Evolutionary conservation across 1,284 basidiomycete species (phyloP), one percentile per base, ranked within the genome.

Genomic region (Irpex rosettiformis): DNA sequence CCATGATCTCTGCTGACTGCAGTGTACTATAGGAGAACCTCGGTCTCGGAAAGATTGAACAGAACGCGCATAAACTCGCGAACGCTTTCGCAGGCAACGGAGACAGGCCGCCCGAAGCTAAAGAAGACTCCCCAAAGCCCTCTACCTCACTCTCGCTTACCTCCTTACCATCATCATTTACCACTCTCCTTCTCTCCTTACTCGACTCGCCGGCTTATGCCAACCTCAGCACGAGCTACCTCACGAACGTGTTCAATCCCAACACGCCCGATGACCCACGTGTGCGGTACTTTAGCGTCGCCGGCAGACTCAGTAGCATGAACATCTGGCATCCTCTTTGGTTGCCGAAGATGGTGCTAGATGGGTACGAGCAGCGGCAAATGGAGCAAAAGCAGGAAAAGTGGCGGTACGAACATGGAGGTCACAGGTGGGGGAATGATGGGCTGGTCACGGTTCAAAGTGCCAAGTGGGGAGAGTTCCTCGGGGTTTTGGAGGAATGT

Each of bases 131-230:
- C 8, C 67, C 75, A 27, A 69, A 69, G 58, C 65, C 65, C 18
- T 62, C 64, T 16, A 68, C 73, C 25, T 74, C 80, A 10, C 69
- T 73, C 28, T 75, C 79, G 6, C 60, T 90, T 8, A 70, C 83
- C 4, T 80, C 83, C 3, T 77, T 95, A 11, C 89, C 91, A 0
- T 88, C 88, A 3, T 89, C 89, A 10, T 87, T 98, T 68, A 93
- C 93, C 6, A 89, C 90, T 1, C 86, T 95, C 66, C 81, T 99
- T 42, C 83, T 99, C n/a, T 91, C 91, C 56, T 77, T 96, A 57
- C 83, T 99, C 66, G 97, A 99, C 77, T 96, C 95, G 1, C 97
- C 97, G 0, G 97, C 97, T 0, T 99, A 99, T 71, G 88, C 93
- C 13, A 98, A 98, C 73, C 83, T 99, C 47, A 96, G 93, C 4